Base-by-base conservation (phyloP, 1,284 basidiomycete genomes). In the Porogramme epimiltina region DNA sequence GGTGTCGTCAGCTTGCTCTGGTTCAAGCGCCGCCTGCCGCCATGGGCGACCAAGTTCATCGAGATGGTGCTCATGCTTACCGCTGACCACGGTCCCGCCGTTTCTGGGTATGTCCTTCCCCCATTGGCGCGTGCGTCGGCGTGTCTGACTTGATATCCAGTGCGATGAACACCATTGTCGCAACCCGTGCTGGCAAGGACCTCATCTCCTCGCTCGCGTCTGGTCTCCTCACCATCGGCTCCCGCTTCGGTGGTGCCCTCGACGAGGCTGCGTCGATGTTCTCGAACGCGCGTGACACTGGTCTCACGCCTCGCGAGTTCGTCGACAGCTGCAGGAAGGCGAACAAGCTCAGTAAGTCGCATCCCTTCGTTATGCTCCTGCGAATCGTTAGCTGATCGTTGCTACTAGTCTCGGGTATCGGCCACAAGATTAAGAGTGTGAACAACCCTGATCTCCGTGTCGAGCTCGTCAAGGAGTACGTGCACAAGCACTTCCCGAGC, bases 51-150 rank as follows among this genome's bases (percentile, higher is more conserved):
- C 71, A 97, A 96, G 79, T 98, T 99, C 80, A 90, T 99, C 72
- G 96, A 99, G 82, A 99, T 98, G 96, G 94, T 98, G 54, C 84
- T 99, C 69, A 97, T 97, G 93, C 82, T 99, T 61, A 98, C 95
- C 22, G 96, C 95, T 63, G 96, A 99, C 75, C 96, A 99, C 77
- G 95, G 93, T 68, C 93, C 93, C n/a, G 93, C 93, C 56, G 90
- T 93, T n/a, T 90, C 87, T 70, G 87, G 80, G 78, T 81, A 63
- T 47, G 74, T 48, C 8, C 34, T 41, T 34, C 28, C 26, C 26
- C 3, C 34, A 26, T 31, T 31, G n/a, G 8, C 10, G 5, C 13
- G 34, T 37, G 34, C 8, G 5, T 13, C 6, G 13, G 13, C 28
- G 13, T 31, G 28, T 31, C 28, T 52, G 26, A 55, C 28, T 54